A percentile compares a stretch with the other conserved stretches of the same genome.
Evolutionary conservation across 2,329 filamentous ascomycete genomes (phyloP).

Genomic region (Neonectria magnoliae): DNA sequence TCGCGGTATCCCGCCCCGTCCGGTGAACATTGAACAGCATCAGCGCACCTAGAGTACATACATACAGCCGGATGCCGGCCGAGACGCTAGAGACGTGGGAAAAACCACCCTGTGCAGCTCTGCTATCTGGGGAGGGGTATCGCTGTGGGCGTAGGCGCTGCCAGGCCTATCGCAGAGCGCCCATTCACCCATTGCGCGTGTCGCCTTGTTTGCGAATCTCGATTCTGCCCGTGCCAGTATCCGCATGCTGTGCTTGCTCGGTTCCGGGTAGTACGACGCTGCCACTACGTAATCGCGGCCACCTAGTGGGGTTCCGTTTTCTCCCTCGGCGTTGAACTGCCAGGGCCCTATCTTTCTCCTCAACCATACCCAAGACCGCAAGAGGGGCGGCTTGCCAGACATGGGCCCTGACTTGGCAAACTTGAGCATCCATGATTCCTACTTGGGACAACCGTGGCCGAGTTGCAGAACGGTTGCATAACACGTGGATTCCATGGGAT

Average conservation of each 20-base stretch:
- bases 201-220: neutral
- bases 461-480: conserved; percentile 18
- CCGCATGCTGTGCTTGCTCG: conserved; percentile 1
- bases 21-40: neutral
- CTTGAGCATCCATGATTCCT: conserved; percentile 1
- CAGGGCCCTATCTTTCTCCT: conserved; percentile 16
- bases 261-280: neutral
- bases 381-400: neutral
- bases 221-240: neutral
- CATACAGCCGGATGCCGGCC: conserved; percentile 14
- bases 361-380: conserved; percentile 7
- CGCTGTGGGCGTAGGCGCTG: conserved; percentile 1
- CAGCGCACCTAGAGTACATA: neutral
- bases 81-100: conserved; percentile 15
- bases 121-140: conserved; percentile 12
- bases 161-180: conserved; percentile 13
- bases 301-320: conserved; percentile 17
- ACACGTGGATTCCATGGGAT: conserved; percentile 22
- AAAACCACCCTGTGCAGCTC: conserved; percentile 3
- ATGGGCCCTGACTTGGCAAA: neutral
- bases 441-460: conserved; percentile 6
- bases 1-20: conserved; percentile 9
- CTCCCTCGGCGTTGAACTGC: conserved; percentile 21
- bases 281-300: conserved; percentile 31
- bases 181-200: conserved; percentile 1